Percentiles rank a stretch among this genome's conserved stretches.
phyloP scores from a whole-genome alignment of 2,329 filamentous ascomycete genomes.

The Bipolaris victoriae region DNA sequence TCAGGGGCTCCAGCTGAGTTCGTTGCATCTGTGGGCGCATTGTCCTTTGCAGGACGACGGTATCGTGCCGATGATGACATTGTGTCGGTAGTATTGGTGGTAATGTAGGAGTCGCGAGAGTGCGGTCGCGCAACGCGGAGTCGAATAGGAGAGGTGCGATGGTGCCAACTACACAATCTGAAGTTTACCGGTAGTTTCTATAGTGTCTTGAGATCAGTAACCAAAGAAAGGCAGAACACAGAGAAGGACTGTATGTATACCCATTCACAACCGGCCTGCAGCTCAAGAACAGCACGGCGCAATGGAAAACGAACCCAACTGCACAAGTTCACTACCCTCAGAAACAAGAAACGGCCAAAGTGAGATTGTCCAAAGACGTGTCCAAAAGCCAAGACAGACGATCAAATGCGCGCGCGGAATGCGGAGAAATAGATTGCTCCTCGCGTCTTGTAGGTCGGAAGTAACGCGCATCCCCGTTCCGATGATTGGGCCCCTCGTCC shows the following conservation, averaged over 20 bases:
- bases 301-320: background rate
- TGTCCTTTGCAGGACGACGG: constrained; percentile 24
- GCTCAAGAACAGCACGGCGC: background rate
- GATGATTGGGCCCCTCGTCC: constrained; percentile 20
- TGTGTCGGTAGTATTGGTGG: background rate
- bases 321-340: background rate
- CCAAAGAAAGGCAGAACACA: background rate
- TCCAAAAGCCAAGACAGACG: constrained; percentile 6
- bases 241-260: background rate
- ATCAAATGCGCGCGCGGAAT: constrained; percentile 8
- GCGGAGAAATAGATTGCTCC: constrained; percentile 25
- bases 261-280: background rate
- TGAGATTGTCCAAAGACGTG: constrained; percentile 13
- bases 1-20: constrained; percentile 17
- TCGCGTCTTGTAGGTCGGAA: constrained; percentile 8
- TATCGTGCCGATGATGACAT: constrained; percentile 35
- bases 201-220: background rate
- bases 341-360: background rate
- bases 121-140: background rate
- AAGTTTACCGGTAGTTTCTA: background rate
- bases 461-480: constrained; percentile 17
- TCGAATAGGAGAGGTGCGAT: background rate
- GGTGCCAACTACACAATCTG: background rate
- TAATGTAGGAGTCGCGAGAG: background rate
- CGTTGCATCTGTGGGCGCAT: constrained; percentile 10